A percentile compares a stretch with the other conserved stretches of the same genome.
Conservation (phyloP, 345 rosid species). For the Abelmoschus esculentus region DNA sequence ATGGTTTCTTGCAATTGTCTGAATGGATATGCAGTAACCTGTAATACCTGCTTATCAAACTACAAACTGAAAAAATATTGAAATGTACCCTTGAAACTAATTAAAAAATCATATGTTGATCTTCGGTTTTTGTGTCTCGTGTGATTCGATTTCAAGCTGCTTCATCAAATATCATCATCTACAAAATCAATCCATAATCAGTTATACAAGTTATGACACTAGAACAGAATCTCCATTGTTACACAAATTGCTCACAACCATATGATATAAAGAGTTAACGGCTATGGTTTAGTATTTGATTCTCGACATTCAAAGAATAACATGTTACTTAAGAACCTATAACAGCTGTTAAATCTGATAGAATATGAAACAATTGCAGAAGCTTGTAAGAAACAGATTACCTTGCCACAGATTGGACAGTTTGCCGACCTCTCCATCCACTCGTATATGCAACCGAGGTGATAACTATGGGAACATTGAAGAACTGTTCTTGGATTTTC, state of each 20-base stretch:
- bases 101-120: background rate
- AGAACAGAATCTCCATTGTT: background rate
- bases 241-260: background rate
- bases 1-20: background rate
- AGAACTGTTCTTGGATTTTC: constrained; percentile 41
- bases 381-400: constrained; percentile 9
- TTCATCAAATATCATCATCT: constrained; percentile 5
- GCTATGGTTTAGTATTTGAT: background rate
- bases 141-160: background rate
- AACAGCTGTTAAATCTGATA: background rate
- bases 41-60: background rate
- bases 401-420: constrained; percentile 51
- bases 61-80: background rate
- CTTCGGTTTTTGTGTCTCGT: background rate
- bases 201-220: background rate
- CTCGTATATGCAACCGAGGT: constrained; percentile 48
- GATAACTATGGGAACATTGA: constrained; percentile 39
- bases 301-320: background rate
- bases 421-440: constrained; percentile 53
- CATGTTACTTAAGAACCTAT: background rate
- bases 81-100: background rate
- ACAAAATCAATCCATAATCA: background rate
- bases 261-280: background rate
- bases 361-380: background rate
- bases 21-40: background rate